These are phyloP conservation scores for Suillus bovinus DNA, from an alignment of 768 basidiomycete species.

Conservation along the genomic window DNA sequence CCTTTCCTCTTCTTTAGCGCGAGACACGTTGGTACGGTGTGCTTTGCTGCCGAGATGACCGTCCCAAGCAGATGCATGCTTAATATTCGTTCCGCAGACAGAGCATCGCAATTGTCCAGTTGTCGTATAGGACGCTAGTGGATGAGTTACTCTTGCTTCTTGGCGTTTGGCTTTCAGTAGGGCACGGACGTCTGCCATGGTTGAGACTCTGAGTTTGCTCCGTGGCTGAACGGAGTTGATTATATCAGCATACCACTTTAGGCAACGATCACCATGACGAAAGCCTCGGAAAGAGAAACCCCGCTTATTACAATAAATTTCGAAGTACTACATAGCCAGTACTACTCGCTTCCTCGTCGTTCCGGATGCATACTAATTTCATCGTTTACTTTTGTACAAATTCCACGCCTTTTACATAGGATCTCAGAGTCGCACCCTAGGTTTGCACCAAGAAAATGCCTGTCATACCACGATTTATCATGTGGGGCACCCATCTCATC, in stretches of 20 bases:
- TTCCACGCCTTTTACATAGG: conserved; percentile 4
- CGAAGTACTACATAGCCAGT: too few relatives aligned
- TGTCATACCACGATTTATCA: conserved; percentile 10
- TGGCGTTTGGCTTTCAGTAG: conserved; percentile 83
- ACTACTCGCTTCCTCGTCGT: too few relatives aligned
- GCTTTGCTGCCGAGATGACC: conserved; percentile 82
- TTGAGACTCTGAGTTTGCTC: neutral
- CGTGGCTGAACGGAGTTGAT: neutral
- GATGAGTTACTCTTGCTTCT: conserved; percentile 71
- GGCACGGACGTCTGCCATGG: conserved; percentile 79
- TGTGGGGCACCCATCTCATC: conserved; percentile 10
- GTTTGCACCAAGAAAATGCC: neutral
- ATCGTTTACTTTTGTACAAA: too few relatives aligned
- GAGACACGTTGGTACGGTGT: conserved; percentile 67
- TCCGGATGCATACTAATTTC: too few relatives aligned
- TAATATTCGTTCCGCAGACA: conserved; percentile 62
- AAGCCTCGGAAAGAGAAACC: too few relatives aligned
- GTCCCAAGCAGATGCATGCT: conserved; percentile 84
- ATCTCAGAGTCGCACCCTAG: neutral
- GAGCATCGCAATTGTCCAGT: conserved; percentile 70
- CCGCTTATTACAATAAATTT: too few relatives aligned
- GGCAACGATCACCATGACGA: too few relatives aligned
- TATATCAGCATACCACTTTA: conserved; percentile 4
- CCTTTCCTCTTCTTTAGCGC: conserved; percentile 56
- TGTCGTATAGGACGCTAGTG: conserved; percentile 66